Evolutionary conservation across 2,329 filamentous ascomycete genomes (phyloP).

Genomic region (Teratosphaeria epicoccoides): DNA sequence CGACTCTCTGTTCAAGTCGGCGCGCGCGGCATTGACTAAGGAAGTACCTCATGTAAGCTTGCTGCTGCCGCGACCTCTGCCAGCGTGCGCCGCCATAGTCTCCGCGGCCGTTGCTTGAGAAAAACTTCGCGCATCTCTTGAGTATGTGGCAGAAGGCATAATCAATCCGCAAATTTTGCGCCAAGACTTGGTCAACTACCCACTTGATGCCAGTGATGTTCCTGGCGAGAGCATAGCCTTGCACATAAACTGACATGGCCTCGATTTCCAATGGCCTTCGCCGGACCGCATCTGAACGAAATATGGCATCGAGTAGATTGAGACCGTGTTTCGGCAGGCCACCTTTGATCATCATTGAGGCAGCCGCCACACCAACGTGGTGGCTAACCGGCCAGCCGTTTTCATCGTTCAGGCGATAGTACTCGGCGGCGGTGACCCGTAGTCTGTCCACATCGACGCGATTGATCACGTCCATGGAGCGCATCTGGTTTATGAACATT

Average conservation of each 20-base stretch:
- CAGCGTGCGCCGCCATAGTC: background rate
- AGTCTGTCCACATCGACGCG: conserved; percentile 10
- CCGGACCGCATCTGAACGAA: conserved; percentile 13
- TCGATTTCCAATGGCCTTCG: conserved; percentile 18
- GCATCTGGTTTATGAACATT: conserved; percentile 20
- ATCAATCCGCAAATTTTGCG: conserved; percentile 20
- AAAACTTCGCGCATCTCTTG: background rate
- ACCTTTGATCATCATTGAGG: conserved; percentile 20
- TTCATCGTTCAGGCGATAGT: conserved; percentile 23
- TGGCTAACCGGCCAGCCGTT: conserved; percentile 13
- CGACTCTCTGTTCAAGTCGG: conserved; percentile 7
- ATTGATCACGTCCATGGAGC: conserved; percentile 2
- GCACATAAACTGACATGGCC: conserved; percentile 23
- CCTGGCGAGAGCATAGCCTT: conserved; percentile 17
- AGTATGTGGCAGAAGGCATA: conserved; percentile 12
- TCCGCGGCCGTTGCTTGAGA: background rate
- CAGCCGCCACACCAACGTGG: conserved; percentile 16
- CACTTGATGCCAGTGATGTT: conserved; percentile 17
- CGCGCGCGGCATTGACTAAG: conserved; percentile 3
- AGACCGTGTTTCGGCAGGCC: conserved; percentile 16
- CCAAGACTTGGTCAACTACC: conserved; percentile 20
- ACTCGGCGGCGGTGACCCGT: conserved; percentile 14
- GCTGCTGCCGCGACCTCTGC: background rate
- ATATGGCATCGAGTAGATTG: conserved; percentile 20
- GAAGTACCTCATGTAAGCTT: background rate